A percentile compares a stretch with the other conserved stretches of the same genome.
Conservation (phyloP, 805 yeast species). For the Lipomyces mesembrius region DNA sequence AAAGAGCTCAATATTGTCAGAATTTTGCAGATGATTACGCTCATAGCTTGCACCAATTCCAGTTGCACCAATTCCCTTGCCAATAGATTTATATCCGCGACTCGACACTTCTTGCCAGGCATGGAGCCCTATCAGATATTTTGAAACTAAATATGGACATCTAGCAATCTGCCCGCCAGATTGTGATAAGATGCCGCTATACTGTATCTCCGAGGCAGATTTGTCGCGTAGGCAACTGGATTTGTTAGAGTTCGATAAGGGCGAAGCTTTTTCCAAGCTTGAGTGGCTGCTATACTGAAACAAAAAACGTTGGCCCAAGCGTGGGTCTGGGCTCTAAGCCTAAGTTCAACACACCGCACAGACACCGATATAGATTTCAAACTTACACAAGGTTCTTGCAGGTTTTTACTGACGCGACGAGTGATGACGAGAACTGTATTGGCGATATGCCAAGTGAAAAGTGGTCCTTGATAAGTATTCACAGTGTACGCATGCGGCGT, state of each 20-base stretch:
- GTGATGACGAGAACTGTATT: neutral
- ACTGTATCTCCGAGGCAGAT: neutral
- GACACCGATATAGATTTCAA: neutral
- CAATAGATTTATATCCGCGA: no score
- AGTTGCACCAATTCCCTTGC: no score
- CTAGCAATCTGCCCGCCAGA: neutral
- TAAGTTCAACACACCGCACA: neutral
- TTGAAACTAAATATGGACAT: neutral
- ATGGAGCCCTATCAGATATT: no score
- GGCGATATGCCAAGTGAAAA: neutral
- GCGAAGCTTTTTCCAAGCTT: neutral
- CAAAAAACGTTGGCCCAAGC: slow-evolving; percentile 4
- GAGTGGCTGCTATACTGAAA: neutral
- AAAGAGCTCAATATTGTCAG: no score
- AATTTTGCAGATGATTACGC: no score
- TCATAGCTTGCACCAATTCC: no score
- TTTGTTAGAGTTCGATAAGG: neutral
- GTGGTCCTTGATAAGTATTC: slow-evolving; percentile 4
- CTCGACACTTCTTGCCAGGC: no score
- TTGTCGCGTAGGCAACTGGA: neutral
- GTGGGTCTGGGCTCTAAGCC: slow-evolving; percentile 6
- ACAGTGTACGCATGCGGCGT: neutral
- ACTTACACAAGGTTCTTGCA: neutral
- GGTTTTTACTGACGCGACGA: neutral
- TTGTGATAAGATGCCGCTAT: slow-evolving; percentile 4